phyloP scores from a whole-genome alignment of 2,329 filamentous ascomycete species.

The Fusarium protoensiforme region DNA sequence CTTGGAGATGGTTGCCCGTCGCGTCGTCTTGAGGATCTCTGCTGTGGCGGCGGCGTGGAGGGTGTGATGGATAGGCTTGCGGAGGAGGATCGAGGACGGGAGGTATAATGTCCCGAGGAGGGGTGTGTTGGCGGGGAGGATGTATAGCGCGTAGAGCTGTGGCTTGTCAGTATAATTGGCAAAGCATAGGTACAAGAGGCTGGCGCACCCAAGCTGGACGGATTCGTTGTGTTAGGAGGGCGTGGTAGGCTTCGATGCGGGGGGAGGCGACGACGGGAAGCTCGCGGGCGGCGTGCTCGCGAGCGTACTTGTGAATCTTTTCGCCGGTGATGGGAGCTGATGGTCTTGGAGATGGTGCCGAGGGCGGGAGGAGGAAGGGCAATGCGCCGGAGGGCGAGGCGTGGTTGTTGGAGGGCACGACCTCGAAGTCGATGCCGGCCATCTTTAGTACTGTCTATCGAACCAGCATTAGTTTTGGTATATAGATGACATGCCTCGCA shows the following conservation, averaged over 20 bases:
- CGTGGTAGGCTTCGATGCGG: conserved; percentile 79
- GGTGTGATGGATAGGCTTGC: conserved; percentile 69
- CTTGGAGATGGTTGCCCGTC: conserved; percentile 49
- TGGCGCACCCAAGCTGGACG: conserved; percentile 82
- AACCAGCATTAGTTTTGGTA: not conserved
- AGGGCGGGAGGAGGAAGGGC: conserved; percentile 80
- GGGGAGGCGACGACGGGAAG: conserved; percentile 62
- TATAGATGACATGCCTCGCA: not conserved
- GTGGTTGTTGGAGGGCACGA: conserved; percentile 86
- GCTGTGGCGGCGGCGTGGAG: conserved; percentile 78
- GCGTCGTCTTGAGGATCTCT: conserved; percentile 75
- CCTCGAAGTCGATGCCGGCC: conserved; percentile 72
- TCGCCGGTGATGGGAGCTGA: conserved; percentile 61
- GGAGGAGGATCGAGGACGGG: conserved; percentile 72
- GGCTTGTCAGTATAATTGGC: conserved; percentile 7
- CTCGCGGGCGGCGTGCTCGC: conserved; percentile 53
- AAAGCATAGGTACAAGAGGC: not conserved
- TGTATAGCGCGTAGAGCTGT: conserved; percentile 83
- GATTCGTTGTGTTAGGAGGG: conserved; percentile 80
- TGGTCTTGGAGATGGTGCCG: conserved; percentile 49
- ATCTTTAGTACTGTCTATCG: conserved; percentile 84
- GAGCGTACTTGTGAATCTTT: conserved; percentile 76
- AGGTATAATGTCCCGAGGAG: conserved; percentile 81
- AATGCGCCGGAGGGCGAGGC: conserved; percentile 89
- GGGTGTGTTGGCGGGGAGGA: conserved; percentile 73